Evolutionary conservation across 805 yeast genomes (phyloP), one percentile per base, ranked within the genome.

Genomic region (Komagataella pseudopastoris): DNA sequence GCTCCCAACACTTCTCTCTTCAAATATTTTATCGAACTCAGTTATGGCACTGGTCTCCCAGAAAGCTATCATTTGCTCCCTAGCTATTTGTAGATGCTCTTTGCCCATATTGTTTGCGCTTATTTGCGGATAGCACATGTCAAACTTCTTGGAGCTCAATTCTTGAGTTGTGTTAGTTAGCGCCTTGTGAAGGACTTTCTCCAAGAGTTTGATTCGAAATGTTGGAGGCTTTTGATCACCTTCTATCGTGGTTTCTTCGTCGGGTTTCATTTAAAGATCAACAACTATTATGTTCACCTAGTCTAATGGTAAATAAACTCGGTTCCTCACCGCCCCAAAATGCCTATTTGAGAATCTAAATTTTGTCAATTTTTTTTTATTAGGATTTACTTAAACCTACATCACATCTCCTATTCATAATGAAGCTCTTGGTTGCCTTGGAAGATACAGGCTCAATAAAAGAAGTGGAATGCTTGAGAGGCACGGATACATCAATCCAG

Each of bases 401-500:
- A 30, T 30, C 39, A 30, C 39, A 30, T 30, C 23, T 48, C n/a
- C 16, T 30, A 18, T 36, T 43, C 6, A 23, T 44, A 22, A 10
- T 85, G 91, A 82, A 76, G 63, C 61, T 84, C 12, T 58, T 85
- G 47, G 81, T 74, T 3, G 71, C 88, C 46, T 76, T 86, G 16
- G 85, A 78, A 54, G 90, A 85, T 58, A 74, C 78, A 1, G 89
- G 90, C 0, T 71, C 77, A 5, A 56, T 83, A 51, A 84, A 83
- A 50, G 88, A 82, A 60, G 68, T 87, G 6, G 60, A 72, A 4
- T 88, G 88, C 58, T 62, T 68, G 17, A 68, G 74, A 50, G 91
- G 90, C 0, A 83, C 91, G 0, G 95, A 90, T 59, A 88, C 96
- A 3, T 85, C 96, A 5, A 70, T 72, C 46, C 80, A 83, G 59